Evolutionary conservation across 371 early-diverging fungal genomes (phyloP), one percentile per base, ranked within the genome.

Genomic region (Syncephalastrum sp.): DNA sequence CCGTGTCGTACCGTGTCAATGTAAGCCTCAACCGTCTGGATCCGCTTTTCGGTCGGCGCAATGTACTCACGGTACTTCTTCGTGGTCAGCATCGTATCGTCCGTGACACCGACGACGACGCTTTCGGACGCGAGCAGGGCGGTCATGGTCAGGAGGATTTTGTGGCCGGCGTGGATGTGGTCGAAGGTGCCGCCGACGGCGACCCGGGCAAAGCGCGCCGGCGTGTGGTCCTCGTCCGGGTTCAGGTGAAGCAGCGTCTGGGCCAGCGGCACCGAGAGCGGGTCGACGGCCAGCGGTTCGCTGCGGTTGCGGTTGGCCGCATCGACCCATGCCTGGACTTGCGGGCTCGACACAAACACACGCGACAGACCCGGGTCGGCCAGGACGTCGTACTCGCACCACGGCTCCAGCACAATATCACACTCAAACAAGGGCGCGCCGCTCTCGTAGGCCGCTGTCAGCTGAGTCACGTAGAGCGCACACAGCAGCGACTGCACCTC

Each of bases 131-230:
- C 65, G 42, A 91, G 68, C 68, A 90, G 81, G 0, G 90, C 92
- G 0, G 94, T 83, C 72, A 88, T 87, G 1, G 94, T 87, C 50
- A 98, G 74, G 25, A 98, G 70, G 41, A 97, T 91, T 71, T 94
- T 92, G 70, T 98, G 98, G 5, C 97, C 98, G 2, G 86, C 81
- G 63, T 98, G 98, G 46, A 98, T 69, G 64, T 97, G 97, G 70
- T 98, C 98, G 79, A 98, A 98, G 3, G 98, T 97, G 8, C 98
- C 98, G 15, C 98, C 98, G 4, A 96, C 75, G 0, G 89, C 95
- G 0, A 91, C 92, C 42, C 66, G 56, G n/a, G 64, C 50, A 61
- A 75, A 77, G 1, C 8, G 38, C 8, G 38, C 38, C 2, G 38
- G 38, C 10, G 38, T 33, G 10, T 33, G 38, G 0, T 33, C 38